Conservation (phyloP, 805 yeast species). For the Teunomyces barrocoloradensis region DNA sequence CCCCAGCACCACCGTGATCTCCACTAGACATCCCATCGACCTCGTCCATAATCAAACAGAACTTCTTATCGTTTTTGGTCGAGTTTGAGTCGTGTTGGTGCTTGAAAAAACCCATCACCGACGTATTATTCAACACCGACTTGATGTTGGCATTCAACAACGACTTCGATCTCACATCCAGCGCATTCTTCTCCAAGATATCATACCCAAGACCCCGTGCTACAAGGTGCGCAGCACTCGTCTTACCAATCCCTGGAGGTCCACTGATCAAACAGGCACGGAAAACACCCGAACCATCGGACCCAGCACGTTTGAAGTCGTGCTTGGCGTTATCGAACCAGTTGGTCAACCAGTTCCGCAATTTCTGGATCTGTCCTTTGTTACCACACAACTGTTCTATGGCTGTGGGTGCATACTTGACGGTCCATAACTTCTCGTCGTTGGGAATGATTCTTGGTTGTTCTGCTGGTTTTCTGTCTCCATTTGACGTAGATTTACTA, state of each 20-base stretch:
- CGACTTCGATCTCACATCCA: slow-evolving; percentile 86
- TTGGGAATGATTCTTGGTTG: slow-evolving; percentile 40
- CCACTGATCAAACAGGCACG: slow-evolving; percentile 87
- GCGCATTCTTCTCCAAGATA: slow-evolving; percentile 74
- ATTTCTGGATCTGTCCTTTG: slow-evolving; percentile 65
- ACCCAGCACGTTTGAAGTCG: slow-evolving; percentile 56
- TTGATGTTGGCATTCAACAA: slow-evolving; percentile 67
- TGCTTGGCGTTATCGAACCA: slow-evolving; percentile 64
- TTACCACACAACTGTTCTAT: slow-evolving; percentile 87
- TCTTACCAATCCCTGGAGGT: slow-evolving; percentile 85
- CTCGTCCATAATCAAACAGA: slow-evolving; percentile 94
- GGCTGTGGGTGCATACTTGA: slow-evolving; percentile 81
- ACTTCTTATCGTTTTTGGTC: slow-evolving; percentile 47
- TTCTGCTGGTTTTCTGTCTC: slow-evolving; percentile 6
- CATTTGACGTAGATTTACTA: slow-evolving; percentile 5
- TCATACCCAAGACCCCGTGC: slow-evolving; percentile 71
- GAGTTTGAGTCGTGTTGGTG: slow-evolving; percentile 24
- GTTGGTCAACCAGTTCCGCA: slow-evolving; percentile 69
- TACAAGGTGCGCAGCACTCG: slow-evolving; percentile 75
- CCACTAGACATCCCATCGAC: slow-evolving; percentile 99
- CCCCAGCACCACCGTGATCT: slow-evolving; percentile 98
- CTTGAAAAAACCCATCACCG: slow-evolving; percentile 74
- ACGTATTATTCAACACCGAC: slow-evolving; percentile 73
- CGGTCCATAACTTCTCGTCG: slow-evolving; percentile 83
- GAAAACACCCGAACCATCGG: slow-evolving; percentile 64